phyloP scores from a whole-genome alignment of 352 stramenopile species.

The Phytopythium cucurbitacearum region DNA sequence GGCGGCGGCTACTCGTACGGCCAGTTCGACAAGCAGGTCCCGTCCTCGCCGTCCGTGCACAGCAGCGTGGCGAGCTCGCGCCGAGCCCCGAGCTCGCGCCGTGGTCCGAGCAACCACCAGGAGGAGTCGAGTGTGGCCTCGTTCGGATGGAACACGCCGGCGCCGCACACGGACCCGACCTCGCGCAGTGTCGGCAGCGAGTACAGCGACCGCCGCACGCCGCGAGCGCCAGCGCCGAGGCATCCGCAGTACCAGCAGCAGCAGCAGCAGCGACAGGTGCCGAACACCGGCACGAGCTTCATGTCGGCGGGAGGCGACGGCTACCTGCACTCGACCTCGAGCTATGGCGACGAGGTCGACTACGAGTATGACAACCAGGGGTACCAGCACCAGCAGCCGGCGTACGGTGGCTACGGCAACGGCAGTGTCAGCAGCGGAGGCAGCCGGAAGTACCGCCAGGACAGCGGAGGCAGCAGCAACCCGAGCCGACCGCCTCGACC shows the following conservation, averaged over 20 bases:
- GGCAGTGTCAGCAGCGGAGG: conserved; percentile 10
- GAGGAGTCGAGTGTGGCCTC: conserved; percentile 1
- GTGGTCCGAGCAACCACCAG: neutral
- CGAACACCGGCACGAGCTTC: conserved; percentile 4
- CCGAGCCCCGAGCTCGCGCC: neutral
- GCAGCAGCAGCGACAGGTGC: neutral
- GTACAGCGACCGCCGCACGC: conserved; percentile 2
- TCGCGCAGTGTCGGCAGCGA: conserved; percentile 2
- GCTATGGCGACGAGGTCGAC: conserved; percentile 6
- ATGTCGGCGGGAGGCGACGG: conserved; percentile 3
- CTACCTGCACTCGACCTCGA: neutral
- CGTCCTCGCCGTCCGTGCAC: conserved; percentile 10
- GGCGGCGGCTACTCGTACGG: conserved; percentile 24
- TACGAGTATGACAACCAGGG: conserved; percentile 1
- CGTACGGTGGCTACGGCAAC: neutral
- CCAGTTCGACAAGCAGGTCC: conserved; percentile 12
- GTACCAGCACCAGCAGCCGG: conserved; percentile 6
- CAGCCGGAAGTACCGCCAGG: conserved; percentile 1
- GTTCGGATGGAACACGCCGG: too few relatives aligned
- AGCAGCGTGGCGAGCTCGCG: neutral
- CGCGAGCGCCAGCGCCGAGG: neutral
- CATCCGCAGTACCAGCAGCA: neutral
- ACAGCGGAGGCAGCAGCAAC: conserved; percentile 19
- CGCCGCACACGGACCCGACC: neutral
- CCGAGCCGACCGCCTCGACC: conserved; percentile 13